A percentile compares a stretch with the other conserved stretches of the same genome.
Evolutionary conservation across 2,329 filamentous ascomycete species (phyloP).

Genomic region (Incumbomyces delicatus): DNA sequence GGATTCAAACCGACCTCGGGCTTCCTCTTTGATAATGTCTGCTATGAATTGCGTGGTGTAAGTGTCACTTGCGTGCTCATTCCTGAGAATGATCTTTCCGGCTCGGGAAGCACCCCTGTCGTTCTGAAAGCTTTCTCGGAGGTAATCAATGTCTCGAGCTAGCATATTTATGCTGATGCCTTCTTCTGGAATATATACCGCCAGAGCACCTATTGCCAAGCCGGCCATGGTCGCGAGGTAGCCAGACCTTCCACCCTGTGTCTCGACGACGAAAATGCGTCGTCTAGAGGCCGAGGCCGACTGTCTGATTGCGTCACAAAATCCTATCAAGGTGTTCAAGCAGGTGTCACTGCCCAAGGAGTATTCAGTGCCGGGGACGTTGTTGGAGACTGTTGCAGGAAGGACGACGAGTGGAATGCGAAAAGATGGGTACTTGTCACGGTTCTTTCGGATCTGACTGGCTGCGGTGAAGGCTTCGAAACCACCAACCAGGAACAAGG

Average conservation of each 20-base stretch:
- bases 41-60: conserved; percentile 91
- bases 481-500: conserved; percentile 81
- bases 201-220: conserved; percentile 79
- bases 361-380: conserved; percentile 95
- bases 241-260: conserved; percentile 86
- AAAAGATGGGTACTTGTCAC: conserved; percentile 69
- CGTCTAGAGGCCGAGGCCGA: conserved; percentile 88
- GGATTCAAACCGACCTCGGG: conserved; percentile 82
- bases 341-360: conserved; percentile 94
- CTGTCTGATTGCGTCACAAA: conserved; percentile 96
- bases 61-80: conserved; percentile 83
- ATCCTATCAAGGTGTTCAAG: conserved; percentile 85
- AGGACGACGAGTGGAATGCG: conserved; percentile 87
- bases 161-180: conserved; percentile 92
- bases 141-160: conserved; percentile 75
- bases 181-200: conserved; percentile 95
- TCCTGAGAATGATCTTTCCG: conserved; percentile 90
- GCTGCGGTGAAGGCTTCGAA: conserved; percentile 95
- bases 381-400: conserved; percentile 97
- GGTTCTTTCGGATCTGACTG: conserved; percentile 72
- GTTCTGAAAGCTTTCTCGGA: conserved; percentile 73
- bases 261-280: conserved; percentile 95
- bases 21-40: conserved; percentile 90
- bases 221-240: conserved; percentile 89
- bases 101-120: conserved; percentile 84